A percentile compares a stretch with the other conserved stretches of the same genome.
These are phyloP conservation scores for Gillenia trifoliata DNA, from an alignment of 306 rosid species.

Conservation along the genomic window DNA sequence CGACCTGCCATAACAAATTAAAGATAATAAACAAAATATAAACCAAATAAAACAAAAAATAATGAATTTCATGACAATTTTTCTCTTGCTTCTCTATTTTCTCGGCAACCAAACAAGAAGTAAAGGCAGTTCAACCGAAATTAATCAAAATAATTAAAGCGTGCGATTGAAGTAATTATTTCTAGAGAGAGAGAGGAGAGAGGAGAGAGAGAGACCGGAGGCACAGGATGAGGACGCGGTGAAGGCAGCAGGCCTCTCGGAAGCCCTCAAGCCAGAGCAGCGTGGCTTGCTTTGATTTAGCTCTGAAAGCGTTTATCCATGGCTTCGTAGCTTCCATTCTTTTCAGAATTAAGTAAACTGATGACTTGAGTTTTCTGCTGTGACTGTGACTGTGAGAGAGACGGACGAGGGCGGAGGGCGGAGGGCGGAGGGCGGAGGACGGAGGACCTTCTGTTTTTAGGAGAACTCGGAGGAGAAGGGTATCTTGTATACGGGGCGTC, in stretches of 20 bases:
- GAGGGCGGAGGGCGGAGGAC: background rate
- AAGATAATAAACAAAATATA: background rate
- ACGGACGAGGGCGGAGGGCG: background rate
- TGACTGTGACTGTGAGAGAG: background rate
- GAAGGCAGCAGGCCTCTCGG: conserved; percentile 77
- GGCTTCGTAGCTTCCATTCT: conserved; percentile 24
- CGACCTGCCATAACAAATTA: conserved; percentile 37
- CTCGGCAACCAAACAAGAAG: conserved; percentile 18
- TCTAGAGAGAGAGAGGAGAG: background rate
- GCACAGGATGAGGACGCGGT: conserved; percentile 74
- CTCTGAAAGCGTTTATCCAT: background rate
- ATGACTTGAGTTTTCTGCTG: background rate
- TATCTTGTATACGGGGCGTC: too few relatives aligned
- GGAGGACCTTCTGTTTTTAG: too few relatives aligned
- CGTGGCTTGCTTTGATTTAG: conserved; percentile 29
- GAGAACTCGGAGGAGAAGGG: too few relatives aligned
- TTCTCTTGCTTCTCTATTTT: background rate
- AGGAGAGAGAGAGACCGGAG: conserved; percentile 28
- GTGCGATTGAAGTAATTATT: background rate
- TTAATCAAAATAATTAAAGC: background rate
- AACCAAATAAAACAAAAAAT: background rate
- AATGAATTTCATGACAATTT: too few relatives aligned
- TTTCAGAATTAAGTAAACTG: background rate
- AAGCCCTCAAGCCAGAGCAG: conserved; percentile 69
- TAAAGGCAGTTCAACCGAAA: background rate